Evolutionary conservation across 106 monocot genomes (phyloP), one percentile per base, ranked within the genome.

Genomic region (Acorus gramineus): DNA sequence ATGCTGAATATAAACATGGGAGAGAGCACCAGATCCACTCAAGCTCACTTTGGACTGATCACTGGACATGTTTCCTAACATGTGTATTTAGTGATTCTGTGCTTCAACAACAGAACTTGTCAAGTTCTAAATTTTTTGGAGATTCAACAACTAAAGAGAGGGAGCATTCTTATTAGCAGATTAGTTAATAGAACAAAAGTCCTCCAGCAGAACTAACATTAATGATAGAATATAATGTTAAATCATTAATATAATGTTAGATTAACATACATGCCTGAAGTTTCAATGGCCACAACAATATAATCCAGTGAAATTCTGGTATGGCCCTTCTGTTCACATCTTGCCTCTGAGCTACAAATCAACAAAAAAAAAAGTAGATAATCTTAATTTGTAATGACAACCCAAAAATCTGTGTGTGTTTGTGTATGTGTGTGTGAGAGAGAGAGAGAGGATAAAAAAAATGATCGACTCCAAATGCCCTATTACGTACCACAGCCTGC

Each of bases 1-100:
- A 71, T 91, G 80, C 71, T 84, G 81, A 70, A 98, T 85, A 73
- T 85, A 92, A 75, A 81, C 92, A 79, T 92, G 98, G 56, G 98
- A 98, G 49, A 92, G 73, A 62, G 88, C 81, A 49, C 85, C 85
- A 5, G 92, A 79, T 61, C 78, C 79, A 59, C 66, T 70, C 69
- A 79, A 64, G 75, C 74, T 70, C 47, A 51, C 70, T 50, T 45
- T 76, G 42, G 63, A 46, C 73, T 75, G 81, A 74, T 64, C 52
- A 9, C 49, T 64, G 42, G 67, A 60, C 52, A 12, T 51, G 42
- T 59, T 80, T 71, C 62, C 71, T 47, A 74, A 52, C 80, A 77
- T 81, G 44, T 60, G 52, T 28, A 2, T 51, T 56, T 66, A 44
- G 61, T 7, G n/a, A 5, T 50, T 72, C 11, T 8, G 7, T 8